Conservation (phyloP, 441 rosid genomes). For the Lagerstroemia fauriei region DNA sequence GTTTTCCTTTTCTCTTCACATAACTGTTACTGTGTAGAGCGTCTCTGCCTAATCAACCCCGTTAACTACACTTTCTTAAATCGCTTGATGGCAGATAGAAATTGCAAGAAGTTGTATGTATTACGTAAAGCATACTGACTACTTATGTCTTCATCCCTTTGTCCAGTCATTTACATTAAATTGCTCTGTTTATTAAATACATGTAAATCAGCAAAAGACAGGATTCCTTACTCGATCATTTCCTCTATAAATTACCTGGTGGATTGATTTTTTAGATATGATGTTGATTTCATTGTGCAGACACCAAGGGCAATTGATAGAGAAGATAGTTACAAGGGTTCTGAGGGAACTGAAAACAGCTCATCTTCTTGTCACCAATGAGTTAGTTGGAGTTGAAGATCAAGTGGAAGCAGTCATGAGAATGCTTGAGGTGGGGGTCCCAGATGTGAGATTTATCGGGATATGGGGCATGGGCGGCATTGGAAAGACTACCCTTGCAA, state of each 20-base stretch:
- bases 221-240: no score
- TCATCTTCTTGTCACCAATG: background rate
- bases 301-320: conserved; percentile 1
- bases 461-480: background rate
- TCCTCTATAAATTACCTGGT: no score
- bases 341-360: background rate
- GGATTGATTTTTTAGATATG: no score
- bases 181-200: no score
- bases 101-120: no score
- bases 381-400: background rate
- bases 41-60: no score
- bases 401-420: background rate
- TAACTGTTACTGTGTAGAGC: background rate
- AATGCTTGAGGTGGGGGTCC: background rate
- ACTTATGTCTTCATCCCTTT: no score
- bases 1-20: background rate
- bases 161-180: no score
- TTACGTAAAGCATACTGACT: no score
- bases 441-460: conserved; percentile 6
- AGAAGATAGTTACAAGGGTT: background rate
- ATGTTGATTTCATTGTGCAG: background rate
- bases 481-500: conserved; percentile 18
- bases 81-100: no score
- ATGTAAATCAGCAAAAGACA: no score
- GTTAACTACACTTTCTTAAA: no score